Conservation (phyloP, 2,329 filamentous ascomycete species). For the Diaporthe sp. region DNA sequence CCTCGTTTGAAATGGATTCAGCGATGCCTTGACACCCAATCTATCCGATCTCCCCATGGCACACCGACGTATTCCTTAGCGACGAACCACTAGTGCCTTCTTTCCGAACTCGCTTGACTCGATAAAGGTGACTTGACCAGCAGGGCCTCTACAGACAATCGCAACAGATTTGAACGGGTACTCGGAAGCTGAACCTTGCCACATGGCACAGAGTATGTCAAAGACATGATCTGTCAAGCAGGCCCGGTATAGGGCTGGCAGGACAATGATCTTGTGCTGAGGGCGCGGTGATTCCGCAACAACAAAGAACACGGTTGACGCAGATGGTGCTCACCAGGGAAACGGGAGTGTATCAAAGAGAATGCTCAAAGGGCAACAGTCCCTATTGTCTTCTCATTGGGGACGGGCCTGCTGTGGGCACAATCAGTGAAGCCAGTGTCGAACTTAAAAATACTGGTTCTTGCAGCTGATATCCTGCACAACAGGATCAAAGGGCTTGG, state of each 20-base stretch:
- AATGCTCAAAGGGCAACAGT: constrained; percentile 12
- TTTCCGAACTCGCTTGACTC: constrained; percentile 1
- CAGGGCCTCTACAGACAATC: neutral
- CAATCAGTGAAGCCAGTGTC: neutral
- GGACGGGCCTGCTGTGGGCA: neutral
- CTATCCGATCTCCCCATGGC: constrained; percentile 22
- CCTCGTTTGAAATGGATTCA: constrained; percentile 30
- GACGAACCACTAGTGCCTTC: neutral
- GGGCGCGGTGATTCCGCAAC: neutral
- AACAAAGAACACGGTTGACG: constrained; percentile 16
- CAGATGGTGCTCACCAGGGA: constrained; percentile 4
- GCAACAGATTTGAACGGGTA: neutral
- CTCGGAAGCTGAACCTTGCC: neutral
- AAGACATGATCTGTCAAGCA: neutral
- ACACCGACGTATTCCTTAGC: constrained; percentile 1
- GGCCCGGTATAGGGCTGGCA: neutral
- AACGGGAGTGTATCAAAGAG: constrained; percentile 7
- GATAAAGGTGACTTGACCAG: constrained; percentile 6
- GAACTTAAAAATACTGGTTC: constrained; percentile 4
- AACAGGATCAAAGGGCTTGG: neutral
- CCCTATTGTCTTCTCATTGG: neutral
- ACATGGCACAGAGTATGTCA: neutral
- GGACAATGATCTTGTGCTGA: constrained; percentile 13
- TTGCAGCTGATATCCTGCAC: constrained; percentile 6
- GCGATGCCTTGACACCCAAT: constrained; percentile 19